Evolutionary conservation across 805 yeast species (phyloP), one percentile per base, ranked within the genome.

Genomic region (Ascoidea asiatica): DNA sequence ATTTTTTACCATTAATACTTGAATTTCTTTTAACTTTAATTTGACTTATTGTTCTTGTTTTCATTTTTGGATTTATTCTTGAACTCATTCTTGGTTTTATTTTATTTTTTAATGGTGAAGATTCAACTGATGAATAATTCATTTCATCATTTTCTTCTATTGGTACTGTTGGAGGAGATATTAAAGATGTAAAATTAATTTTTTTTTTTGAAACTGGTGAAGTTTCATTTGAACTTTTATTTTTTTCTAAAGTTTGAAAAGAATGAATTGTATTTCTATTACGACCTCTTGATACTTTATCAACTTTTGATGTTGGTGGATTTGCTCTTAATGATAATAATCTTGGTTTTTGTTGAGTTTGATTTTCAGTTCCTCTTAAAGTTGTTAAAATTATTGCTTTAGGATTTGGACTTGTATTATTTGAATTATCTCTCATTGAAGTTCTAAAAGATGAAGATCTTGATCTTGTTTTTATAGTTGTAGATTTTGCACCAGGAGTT

Each of bases 401-500:
- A 47, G 52, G 38, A 45, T 46, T 43, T 45, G 57, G 40, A 39
- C 47, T 39, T 7, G 33, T 23, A 38, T 40, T 50, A 39, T 40
- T 48, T 48, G 47, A 43, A 20, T 46, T 33, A 43, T 38, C 49
- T 23, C 46, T 48, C 41, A 48, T 41, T 4, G 49, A 11, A 38
- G 49, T 48, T 49, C 69, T 60, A 43, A 67, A 63, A 4, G 66
- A 51, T 0, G 71, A 52, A 23, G 33, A 23, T 7, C 11, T 6
- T 7, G 33, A 23, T 23, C 11, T 23, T 6, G 6, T 23, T 23
- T 11, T 23, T 23, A 7, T 23, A 23, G 11, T 23, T 11, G 6
- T 6, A 23, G 33, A 7, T 23, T 23, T 23, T 7, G 33, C 6
- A 1, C 62, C 62, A n/a, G 63, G 55, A 5, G 78, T 69, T 55